Base-by-base conservation (phyloP, 306 rosid species). In the Malus orientalis region DNA sequence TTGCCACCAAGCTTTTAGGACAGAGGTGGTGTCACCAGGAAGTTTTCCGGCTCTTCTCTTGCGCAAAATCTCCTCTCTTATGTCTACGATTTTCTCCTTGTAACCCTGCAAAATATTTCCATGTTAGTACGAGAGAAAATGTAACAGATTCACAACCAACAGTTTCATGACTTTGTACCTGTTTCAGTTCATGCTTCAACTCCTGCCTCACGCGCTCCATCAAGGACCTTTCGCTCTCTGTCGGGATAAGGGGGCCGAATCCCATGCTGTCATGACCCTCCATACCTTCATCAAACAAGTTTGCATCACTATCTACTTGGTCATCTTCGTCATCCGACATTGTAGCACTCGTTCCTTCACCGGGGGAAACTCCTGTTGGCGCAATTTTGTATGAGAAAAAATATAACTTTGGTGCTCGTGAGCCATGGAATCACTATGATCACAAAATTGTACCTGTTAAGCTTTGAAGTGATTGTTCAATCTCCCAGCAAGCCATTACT, bases 401-500 rank as follows among this genome's bases (percentile, higher is more conserved):
- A 62, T 55, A 66, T 53, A 73, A 36, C 23, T 66, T 63, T n/a
- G 27, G 15, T 66, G 15, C 27, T 38, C 4, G 11, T 10, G 29
- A 66, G 51, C 25, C 49, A 66, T 64, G 29, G 12, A 42, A 13
- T 47, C 70, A 47, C 54, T 6, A 18, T 18, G 13, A 23, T 19
- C n/a, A 42, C 20, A 25, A 54, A 70, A 70, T 23, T 53, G 78
- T 49, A 95, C 99, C 99, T 89, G 98, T 95, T 77, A 95, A 78
- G 78, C 98, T 92, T 77, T 95, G 99, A 15, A 95, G 86, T 68
- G 99, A 90, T 71, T 95, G 99, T 79, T 92, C 99, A 27, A 95
- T 95, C 85, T 95, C 99, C 99, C 99, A 95, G 84, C 99, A 95
- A 81, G 98, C 99, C 99, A 92, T 95, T 16, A 95, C 99, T 40